Conservation (phyloP, 2,329 filamentous ascomycete genomes). For the Hypoxylon sp. region DNA sequence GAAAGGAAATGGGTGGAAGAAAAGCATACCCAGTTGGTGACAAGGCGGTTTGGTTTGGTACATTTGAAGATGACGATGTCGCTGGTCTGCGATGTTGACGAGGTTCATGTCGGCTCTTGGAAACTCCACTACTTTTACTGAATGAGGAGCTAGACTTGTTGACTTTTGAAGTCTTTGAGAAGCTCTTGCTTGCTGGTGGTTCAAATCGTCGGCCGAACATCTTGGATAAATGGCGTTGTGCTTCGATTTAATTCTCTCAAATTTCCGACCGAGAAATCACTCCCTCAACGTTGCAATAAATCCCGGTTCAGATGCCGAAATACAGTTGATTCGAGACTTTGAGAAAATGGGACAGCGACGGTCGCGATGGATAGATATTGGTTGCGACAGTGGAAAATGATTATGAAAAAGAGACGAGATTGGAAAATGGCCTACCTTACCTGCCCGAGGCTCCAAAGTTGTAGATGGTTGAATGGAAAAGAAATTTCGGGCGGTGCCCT, state of each 20-base stretch:
- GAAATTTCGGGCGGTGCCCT: constrained; percentile 40
- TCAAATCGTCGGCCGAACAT: constrained; percentile 68
- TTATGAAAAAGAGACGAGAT: constrained; percentile 38
- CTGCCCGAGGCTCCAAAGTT: constrained; percentile 46
- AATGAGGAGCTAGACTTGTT: constrained; percentile 69
- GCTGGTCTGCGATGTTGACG: constrained; percentile 62
- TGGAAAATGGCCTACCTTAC: constrained; percentile 50
- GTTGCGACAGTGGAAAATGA: constrained; percentile 37
- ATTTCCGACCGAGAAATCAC: constrained; percentile 35
- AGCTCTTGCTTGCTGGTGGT: constrained; percentile 64
- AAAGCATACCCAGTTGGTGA: constrained; percentile 62
- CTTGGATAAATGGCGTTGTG: constrained; percentile 43
- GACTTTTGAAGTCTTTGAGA: constrained; percentile 66
- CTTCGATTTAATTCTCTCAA: constrained; percentile 27
- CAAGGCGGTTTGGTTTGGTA: constrained; percentile 58
- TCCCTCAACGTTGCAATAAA: constrained; percentile 28
- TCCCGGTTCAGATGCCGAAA: constrained; percentile 15
- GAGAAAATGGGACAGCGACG: neutral
- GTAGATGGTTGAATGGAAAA: constrained; percentile 41
- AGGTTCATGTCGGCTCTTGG: constrained; percentile 69
- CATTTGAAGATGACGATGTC: constrained; percentile 60
- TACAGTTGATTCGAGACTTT: neutral
- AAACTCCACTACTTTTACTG: constrained; percentile 68
- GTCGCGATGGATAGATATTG: constrained; percentile 8
- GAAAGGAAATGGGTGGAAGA: constrained; percentile 9